Conservation (phyloP, 176 grass and related monocot species). For the Thalia dealbata region DNA sequence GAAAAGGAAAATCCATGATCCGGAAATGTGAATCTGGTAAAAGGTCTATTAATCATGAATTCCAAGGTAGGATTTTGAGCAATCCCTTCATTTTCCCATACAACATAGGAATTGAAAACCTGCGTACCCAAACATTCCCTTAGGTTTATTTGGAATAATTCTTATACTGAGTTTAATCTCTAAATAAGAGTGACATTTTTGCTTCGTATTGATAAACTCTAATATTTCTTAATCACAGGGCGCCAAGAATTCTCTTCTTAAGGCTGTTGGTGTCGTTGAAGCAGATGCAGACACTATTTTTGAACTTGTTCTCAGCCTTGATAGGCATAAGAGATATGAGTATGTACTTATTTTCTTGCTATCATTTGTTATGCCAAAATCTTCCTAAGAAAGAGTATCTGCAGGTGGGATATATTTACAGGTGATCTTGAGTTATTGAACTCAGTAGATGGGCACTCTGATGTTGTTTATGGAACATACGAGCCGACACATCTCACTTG, state of each 20-base stretch:
- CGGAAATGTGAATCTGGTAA: background rate
- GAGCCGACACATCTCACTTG: constrained; percentile 68
- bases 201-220: background rate
- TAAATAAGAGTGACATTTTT: background rate
- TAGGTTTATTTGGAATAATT: too few relatives aligned
- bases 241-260: constrained; percentile 55
- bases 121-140: too few relatives aligned
- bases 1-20: background rate
- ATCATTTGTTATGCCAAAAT: background rate
- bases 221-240: constrained; percentile 27
- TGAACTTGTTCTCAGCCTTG: constrained; percentile 51
- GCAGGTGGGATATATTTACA: constrained; percentile 93
- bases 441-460: constrained; percentile 63
- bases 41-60: background rate
- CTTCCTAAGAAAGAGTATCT: constrained; percentile 22
- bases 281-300: constrained; percentile 77
- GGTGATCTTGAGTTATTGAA: constrained; percentile 70
- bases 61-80: background rate
- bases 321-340: constrained; percentile 74
- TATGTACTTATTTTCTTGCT: constrained; percentile 19
- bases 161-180: background rate
- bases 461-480: constrained; percentile 90
- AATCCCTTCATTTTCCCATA: background rate
- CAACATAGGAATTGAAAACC: too few relatives aligned
- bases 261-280: constrained; percentile 70